Evolutionary conservation across 768 basidiomycete genomes (phyloP).

Genomic region (Psilocybe azurescens): DNA sequence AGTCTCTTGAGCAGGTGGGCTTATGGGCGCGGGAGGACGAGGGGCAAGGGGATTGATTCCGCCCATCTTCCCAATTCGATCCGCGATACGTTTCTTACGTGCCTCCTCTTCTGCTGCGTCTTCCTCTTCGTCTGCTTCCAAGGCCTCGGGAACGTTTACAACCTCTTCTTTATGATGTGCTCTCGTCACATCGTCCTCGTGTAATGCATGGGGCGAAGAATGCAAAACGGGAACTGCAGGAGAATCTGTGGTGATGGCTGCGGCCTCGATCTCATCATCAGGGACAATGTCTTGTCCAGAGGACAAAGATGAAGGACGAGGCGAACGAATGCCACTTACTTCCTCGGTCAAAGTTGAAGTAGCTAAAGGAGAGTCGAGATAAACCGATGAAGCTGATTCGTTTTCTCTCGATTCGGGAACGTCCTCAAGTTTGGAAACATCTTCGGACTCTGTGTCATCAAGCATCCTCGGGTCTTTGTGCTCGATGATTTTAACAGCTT

Average conservation of each 20-base stretch:
- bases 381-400: background rate
- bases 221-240: background rate
- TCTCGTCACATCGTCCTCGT: background rate
- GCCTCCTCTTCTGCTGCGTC: constrained; percentile 40
- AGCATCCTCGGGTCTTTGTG: background rate
- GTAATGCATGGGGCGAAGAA: background rate
- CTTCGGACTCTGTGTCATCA: background rate
- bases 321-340: background rate
- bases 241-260: background rate
- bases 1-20: constrained; percentile 11
- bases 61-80: constrained; percentile 69
- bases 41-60: constrained; percentile 66
- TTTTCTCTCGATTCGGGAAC: background rate
- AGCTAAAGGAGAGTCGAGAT: constrained; percentile 1
- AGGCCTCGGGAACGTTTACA: background rate
- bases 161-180: background rate
- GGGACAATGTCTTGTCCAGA: background rate
- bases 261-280: background rate
- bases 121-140: background rate
- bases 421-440: background rate
- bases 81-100: constrained; percentile 62
- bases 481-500: background rate
- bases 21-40: constrained; percentile 29
- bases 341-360: constrained; percentile 1
- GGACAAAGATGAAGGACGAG: background rate